phyloP scores from a whole-genome alignment of 2,329 filamentous ascomycete species.

The Trichoderma koningiopsis region DNA sequence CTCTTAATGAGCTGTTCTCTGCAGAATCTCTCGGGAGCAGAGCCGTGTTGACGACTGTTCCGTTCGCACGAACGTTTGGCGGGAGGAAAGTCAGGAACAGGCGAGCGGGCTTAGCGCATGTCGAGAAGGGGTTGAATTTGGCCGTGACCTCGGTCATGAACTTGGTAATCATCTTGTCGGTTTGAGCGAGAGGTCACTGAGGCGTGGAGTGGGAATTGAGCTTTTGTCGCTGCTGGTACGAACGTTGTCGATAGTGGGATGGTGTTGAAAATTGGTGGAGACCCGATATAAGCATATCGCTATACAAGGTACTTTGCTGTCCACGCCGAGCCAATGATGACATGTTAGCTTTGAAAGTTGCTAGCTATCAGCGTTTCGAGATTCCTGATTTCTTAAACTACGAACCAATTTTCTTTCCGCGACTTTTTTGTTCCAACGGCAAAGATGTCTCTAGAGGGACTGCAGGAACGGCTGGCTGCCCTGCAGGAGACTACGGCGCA shows the following conservation, averaged over 20 bases:
- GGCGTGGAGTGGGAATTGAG: not conserved
- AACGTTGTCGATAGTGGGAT: not conserved
- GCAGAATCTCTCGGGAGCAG: constrained; percentile 71
- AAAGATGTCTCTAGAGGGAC: constrained; percentile 58
- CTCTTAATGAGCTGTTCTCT: constrained; percentile 66
- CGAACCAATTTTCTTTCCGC: not conserved
- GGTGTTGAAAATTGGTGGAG: constrained; percentile 23
- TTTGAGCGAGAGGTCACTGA: constrained; percentile 8
- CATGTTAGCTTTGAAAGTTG: constrained; percentile 8
- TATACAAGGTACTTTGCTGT: constrained; percentile 17
- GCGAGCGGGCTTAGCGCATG: constrained; percentile 76
- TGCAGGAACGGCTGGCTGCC: constrained; percentile 62
- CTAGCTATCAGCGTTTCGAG: not conserved
- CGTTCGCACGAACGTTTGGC: constrained; percentile 69
- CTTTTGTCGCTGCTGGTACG: not conserved
- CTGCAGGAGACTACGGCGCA: constrained; percentile 64
- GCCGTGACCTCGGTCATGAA: constrained; percentile 84
- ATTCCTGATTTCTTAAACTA: not conserved
- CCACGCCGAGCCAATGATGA: constrained; percentile 15
- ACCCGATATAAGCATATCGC: constrained; percentile 26
- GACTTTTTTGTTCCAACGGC: not conserved
- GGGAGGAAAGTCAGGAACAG: constrained; percentile 86
- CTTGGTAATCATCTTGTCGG: constrained; percentile 72
- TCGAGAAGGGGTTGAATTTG: constrained; percentile 89
- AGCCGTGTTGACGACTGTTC: constrained; percentile 76